Conservation (phyloP, 495 filamentous ascomycete species). For the Chaetomium tenue region DNA sequence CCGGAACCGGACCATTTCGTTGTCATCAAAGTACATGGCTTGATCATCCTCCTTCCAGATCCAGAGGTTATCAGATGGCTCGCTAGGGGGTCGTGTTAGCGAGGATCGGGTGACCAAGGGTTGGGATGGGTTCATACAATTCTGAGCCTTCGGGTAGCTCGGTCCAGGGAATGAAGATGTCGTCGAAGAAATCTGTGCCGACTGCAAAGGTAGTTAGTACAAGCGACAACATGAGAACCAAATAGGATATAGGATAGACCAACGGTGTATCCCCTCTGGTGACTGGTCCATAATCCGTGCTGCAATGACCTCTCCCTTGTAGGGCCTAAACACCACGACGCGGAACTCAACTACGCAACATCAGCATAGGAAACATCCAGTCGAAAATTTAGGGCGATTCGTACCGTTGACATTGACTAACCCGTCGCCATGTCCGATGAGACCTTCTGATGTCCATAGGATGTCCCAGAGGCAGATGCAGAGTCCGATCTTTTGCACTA, state of each 20-base stretch:
- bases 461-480: slow-evolving; percentile 91
- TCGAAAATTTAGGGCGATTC: background rate
- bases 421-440: slow-evolving; percentile 86
- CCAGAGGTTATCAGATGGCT: slow-evolving; percentile 72
- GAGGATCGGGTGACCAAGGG: no score
- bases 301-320: slow-evolving; percentile 83
- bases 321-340: slow-evolving; percentile 89
- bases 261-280: slow-evolving; percentile 72
- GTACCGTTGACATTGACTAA: slow-evolving; percentile 88
- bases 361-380: background rate
- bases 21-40: slow-evolving; percentile 78
- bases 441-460: slow-evolving; percentile 79
- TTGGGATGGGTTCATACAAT: slow-evolving; percentile 57
- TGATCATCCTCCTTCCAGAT: slow-evolving; percentile 73
- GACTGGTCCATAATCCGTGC: slow-evolving; percentile 74
- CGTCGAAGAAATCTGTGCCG: slow-evolving; percentile 83
- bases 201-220: slow-evolving; percentile 48
- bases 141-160: slow-evolving; percentile 67
- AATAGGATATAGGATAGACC: slow-evolving; percentile 21
- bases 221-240: background rate
- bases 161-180: slow-evolving; percentile 73
- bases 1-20: slow-evolving; percentile 81
- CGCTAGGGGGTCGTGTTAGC: slow-evolving; percentile 39
- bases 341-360: slow-evolving; percentile 73
- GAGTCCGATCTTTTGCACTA: slow-evolving; percentile 72